Evolutionary conservation across 257 asterid genomes (phyloP).

Genomic region (Solanum stenotomum): DNA sequence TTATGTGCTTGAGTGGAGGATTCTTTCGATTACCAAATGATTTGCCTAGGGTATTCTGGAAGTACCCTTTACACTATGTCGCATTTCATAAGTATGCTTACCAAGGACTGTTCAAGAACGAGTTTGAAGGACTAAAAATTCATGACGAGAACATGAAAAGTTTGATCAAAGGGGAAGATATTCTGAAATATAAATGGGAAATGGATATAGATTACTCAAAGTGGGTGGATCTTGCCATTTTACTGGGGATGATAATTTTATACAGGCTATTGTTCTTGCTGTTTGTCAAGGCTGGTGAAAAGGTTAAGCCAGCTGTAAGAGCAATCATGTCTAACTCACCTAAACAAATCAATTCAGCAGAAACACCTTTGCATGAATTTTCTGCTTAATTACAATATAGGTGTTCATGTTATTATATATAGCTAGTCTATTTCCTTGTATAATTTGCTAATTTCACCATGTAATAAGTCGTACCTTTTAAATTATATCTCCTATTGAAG

Average conservation of each 20-base stretch:
- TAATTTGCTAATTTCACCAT: not conserved
- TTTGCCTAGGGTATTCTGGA: conserved; percentile 48
- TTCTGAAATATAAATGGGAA: conserved; percentile 41
- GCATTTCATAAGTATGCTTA: conserved; percentile 55
- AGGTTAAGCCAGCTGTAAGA: conserved; percentile 8
- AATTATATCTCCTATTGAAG: not conserved
- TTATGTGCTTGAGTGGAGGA: conserved; percentile 65
- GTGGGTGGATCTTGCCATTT: conserved; percentile 46
- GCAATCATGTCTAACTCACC: not conserved
- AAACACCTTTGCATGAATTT: not conserved
- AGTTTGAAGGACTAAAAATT: conserved; percentile 34
- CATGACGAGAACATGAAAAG: not conserved
- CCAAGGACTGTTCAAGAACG: conserved; percentile 60
- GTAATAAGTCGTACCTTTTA: not conserved
- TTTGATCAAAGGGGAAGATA: conserved; percentile 30
- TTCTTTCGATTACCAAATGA: conserved; percentile 49
- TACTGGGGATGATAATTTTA: conserved; percentile 36
- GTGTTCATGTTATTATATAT: not conserved
- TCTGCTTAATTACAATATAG: not conserved
- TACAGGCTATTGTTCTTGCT: conserved; percentile 36
- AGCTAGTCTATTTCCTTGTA: not conserved
- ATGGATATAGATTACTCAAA: conserved; percentile 48
- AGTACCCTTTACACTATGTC: conserved; percentile 47
- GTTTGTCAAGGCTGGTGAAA: conserved; percentile 28
- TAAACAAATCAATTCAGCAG: not conserved